Percentiles rank a stretch among this genome's conserved stretches.
Evolutionary conservation across 1,284 basidiomycete species (phyloP).

Genomic region (Takashimella tepidaria): DNA sequence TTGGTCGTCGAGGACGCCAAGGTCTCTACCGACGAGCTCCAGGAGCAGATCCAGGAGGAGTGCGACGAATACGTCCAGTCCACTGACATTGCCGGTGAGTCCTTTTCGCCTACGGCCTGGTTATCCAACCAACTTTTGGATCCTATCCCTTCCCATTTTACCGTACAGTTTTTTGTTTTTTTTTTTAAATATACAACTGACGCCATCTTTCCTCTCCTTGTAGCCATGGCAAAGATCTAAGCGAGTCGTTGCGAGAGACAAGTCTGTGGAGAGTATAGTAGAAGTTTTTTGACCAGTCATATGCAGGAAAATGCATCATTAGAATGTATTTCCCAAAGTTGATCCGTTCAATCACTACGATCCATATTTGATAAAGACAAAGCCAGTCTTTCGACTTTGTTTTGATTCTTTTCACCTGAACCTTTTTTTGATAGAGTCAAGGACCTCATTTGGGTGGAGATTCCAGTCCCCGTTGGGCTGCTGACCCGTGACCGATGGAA

Average conservation of each 20-base stretch:
- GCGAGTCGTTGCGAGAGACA: not conserved
- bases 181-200: not conserved
- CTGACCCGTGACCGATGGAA: too few species aligned
- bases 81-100: constrained; percentile 67
- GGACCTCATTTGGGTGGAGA: too few species aligned
- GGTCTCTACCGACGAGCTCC: constrained; percentile 88
- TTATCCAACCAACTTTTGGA: too few species aligned
- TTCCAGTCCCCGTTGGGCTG: too few species aligned
- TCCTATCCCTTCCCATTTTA: too few species aligned
- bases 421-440: too few species aligned
- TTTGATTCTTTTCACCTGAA: too few species aligned
- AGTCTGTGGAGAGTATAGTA: not conserved
- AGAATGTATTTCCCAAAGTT: too few species aligned
- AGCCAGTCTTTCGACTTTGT: too few species aligned
- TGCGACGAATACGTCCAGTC: constrained; percentile 97
- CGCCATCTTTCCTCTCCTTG: not conserved
- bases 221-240: constrained; percentile 34
- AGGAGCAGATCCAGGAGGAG: constrained; percentile 73
- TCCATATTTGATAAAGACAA: too few species aligned
- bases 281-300: not conserved
- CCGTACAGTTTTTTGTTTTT: not conserved
- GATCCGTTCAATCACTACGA: too few species aligned
- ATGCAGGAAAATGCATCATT: not conserved
- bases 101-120: too few species aligned
- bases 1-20: constrained; percentile 88